Evolutionary conservation across 768 basidiomycete species (phyloP), one percentile per base, ranked within the genome.

Genomic region (Tephrocybe sp.): DNA sequence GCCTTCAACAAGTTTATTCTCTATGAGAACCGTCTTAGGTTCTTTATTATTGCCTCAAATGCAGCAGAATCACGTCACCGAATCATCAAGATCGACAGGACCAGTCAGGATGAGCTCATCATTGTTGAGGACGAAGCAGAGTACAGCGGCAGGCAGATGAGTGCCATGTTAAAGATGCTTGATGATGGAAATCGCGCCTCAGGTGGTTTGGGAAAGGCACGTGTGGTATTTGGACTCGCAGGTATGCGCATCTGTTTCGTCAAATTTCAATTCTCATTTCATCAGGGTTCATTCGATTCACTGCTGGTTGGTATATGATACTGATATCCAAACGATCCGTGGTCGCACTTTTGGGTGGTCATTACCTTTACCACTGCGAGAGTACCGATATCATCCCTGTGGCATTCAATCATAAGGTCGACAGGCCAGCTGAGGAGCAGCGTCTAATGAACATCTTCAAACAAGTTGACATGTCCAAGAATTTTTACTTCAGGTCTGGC

Each of bases 391-490:
- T 95, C 31, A 70, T 92, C 12, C 84, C 90, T 2, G 75, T 98
- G 22, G 80, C 80, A 14, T 80, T 79, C 60, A 88, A 82, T 53
- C 91, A 87, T 70, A 93, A 87, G 70, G 68, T 92, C 16, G 96
- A 97, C 39, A 88, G 89, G 57, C 87, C 87, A 0, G 76, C 89
- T 0, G 93, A 97, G 61, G 95, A 98, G 63, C 88, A 89, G 61
- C 83, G 92, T 8, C 75, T 94, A 31, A 83, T 95, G 73, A 87
- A 84, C 53, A 82, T 90, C 8, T 99, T 98, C 75, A 94, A 93
- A 64, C 92, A 95, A 67, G 94, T 98, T 1, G 96, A 99, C 62
- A 83, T 98, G 79, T 87, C 89, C n/a, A 98, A 98, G 72, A 98
- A 98, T 72, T 98, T 98, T 66, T 99, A 98, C 71, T 98, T 98